phyloP scores from a whole-genome alignment of 768 basidiomycete species.

The Lactarius akahatsu region DNA sequence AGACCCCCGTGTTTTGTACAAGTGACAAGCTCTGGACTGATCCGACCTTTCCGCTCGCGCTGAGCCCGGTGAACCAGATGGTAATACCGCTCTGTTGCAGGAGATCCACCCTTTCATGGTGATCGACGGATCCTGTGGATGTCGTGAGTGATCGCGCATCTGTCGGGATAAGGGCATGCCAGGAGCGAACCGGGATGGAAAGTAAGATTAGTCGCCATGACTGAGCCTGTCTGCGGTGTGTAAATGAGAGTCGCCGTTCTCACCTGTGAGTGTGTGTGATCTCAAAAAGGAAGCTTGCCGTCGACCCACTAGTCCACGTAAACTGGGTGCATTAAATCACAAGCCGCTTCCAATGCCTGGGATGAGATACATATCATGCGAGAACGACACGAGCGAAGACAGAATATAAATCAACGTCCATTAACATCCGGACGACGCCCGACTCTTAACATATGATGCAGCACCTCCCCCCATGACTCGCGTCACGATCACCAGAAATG shows the following conservation, averaged over 20 bases:
- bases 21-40: not conserved
- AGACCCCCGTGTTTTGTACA: not conserved
- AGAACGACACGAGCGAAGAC: not conserved
- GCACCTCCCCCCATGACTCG: slow-evolving; percentile 21
- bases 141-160: slow-evolving; percentile 11
- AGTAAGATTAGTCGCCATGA: slow-evolving; percentile 48
- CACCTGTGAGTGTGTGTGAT: not conserved
- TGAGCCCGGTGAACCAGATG: slow-evolving; percentile 90
- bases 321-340: slow-evolving; percentile 8
- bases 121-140: slow-evolving; percentile 19
- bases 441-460: slow-evolving; percentile 27
- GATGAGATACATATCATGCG: slow-evolving; percentile 18
- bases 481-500: slow-evolving; percentile 23
- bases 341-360: not conserved
- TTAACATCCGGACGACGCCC: slow-evolving; percentile 5
- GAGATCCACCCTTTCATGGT: slow-evolving; percentile 18
- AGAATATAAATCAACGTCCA: slow-evolving; percentile 22
- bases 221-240: not conserved
- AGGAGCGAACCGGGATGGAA: slow-evolving; percentile 21
- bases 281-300: slow-evolving; percentile 6
- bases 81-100: slow-evolving; percentile 19
- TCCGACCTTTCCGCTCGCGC: slow-evolving; percentile 88
- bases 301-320: not conserved
- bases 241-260: not conserved
- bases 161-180: not conserved